phyloP scores from a whole-genome alignment of 768 basidiomycete genomes.

The Tulasnella sp. region DNA sequence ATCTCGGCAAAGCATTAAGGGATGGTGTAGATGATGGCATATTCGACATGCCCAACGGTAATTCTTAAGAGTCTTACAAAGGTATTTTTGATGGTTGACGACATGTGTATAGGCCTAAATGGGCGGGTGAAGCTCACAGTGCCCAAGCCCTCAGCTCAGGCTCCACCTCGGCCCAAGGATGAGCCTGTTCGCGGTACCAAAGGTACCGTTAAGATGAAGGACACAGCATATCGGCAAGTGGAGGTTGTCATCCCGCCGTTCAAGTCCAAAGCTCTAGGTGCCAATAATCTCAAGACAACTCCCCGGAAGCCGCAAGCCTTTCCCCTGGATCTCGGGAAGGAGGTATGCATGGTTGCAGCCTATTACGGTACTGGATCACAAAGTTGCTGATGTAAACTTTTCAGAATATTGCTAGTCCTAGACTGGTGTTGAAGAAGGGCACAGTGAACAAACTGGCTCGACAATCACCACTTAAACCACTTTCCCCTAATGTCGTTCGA shows the following conservation, averaged over 20 bases:
- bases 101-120: not conserved
- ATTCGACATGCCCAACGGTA: slow-evolving; percentile 28
- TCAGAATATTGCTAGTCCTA: not conserved
- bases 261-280: not conserved
- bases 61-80: too few species aligned
- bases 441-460: not conserved
- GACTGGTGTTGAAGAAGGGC: slow-evolving; percentile 16
- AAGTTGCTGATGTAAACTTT: not conserved
- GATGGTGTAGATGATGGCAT: slow-evolving; percentile 18
- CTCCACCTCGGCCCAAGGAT: not conserved
- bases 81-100: not conserved
- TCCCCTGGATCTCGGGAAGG: not conserved
- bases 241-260: not conserved
- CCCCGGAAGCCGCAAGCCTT: not conserved
- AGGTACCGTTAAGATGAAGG: not conserved
- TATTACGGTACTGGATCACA: not conserved
- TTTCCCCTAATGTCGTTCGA: not conserved
- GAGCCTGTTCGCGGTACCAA: not conserved
- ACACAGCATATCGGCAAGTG: not conserved
- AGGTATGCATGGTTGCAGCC: not conserved
- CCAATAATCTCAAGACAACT: not conserved
- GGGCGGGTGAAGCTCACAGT: slow-evolving; percentile 19
- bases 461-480: slow-evolving; percentile 8
- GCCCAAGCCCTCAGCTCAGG: not conserved
- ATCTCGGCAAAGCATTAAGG: slow-evolving; percentile 20